These are phyloP conservation scores for Brassica hybrid DNA, from an alignment of 441 rosid genomes.

Conservation along the genomic window DNA sequence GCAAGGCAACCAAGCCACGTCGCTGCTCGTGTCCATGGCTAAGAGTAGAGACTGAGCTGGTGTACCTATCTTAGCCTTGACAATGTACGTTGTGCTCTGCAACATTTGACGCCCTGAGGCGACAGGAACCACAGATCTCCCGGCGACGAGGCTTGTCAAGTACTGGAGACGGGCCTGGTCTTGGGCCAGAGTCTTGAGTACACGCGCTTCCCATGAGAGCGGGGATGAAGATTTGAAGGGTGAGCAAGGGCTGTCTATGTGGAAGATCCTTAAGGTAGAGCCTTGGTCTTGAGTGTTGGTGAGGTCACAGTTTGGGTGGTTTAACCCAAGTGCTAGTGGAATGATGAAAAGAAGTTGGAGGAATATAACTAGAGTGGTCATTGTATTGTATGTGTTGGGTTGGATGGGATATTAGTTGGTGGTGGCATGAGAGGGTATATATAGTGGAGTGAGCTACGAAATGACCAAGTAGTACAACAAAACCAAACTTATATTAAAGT, in stretches of 20 bases:
- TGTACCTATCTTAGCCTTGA: slow-evolving; percentile 69
- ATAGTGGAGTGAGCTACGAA: slow-evolving; percentile 34
- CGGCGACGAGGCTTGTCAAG: slow-evolving; percentile 67
- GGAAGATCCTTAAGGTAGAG: slow-evolving; percentile 70
- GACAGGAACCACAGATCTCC: slow-evolving; percentile 76
- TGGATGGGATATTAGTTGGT: slow-evolving; percentile 35
- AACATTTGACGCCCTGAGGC: slow-evolving; percentile 82
- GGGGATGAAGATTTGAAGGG: slow-evolving; percentile 72
- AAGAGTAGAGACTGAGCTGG: slow-evolving; percentile 79
- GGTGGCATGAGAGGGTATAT: slow-evolving; percentile 37
- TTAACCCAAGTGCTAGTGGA: slow-evolving; percentile 45
- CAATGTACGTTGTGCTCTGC: slow-evolving; percentile 83
- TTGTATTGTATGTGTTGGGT: slow-evolving; percentile 26
- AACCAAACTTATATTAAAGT: neutral
- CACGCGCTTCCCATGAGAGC: slow-evolving; percentile 79
- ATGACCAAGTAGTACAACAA: slow-evolving; percentile 1
- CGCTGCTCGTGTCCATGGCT: slow-evolving; percentile 90
- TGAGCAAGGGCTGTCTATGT: slow-evolving; percentile 80
- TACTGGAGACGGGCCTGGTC: slow-evolving; percentile 77
- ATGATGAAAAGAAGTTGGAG: slow-evolving; percentile 42
- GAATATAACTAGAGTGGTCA: slow-evolving; percentile 38
- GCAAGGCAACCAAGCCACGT: slow-evolving; percentile 88
- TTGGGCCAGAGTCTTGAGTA: slow-evolving; percentile 63
- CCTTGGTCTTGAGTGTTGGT: slow-evolving; percentile 54
- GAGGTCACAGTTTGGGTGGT: slow-evolving; percentile 55